Base-by-base conservation (phyloP, 352 stramenopile genomes). In the Phytopythium aichiense region DNA sequence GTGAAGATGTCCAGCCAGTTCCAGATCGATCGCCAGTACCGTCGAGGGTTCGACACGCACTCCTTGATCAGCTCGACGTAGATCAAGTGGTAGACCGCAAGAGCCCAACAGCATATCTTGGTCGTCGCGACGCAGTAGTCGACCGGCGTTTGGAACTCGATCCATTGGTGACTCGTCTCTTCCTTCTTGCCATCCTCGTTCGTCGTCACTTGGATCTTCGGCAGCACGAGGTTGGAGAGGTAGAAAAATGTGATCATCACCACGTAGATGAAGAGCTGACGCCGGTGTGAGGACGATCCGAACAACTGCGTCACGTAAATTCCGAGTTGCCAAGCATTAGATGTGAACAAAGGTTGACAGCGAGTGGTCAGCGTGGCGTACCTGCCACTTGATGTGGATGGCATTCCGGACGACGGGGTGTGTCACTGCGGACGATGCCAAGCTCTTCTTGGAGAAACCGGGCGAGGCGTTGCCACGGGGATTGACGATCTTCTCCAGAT, bases 31-130 rank as follows among this genome's bases (percentile, higher is more conserved):
- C 70, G 71, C 74, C 74, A 87, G 45, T 87, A 87, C 42, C 68
- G 58, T 15, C 55, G 60, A 6, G 60, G 64, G 33, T 84, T 70
- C 12, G 76, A 71, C 8, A 71, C 66, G 65, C 69, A 82, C 53
- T 87, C 77, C 46, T 82, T 78, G 61, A 76, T 82, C n/a, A 87
- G 59, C 60, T 87, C 77, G 50, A 87, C 77, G 54, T 84, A 87
- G 7, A 81, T 46, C 33, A 87, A 69, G 45, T 84, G 77, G 53
- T 87, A 87, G 12, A 79, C 43, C 1, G 77, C 74, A 11, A 84
- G 54, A 0, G 51, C 25, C 77, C 77, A 87, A 37, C 71, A 82
- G 22, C 66, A 70, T 6, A 74, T 53, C 48, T 87, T 84, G 18
- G 72, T 77, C 25, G 72, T 51, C 20, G 65, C 74, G 9, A 81